Base-by-base conservation (phyloP, 495 filamentous ascomycete genomes). In the Lepraria neglecta region DNA sequence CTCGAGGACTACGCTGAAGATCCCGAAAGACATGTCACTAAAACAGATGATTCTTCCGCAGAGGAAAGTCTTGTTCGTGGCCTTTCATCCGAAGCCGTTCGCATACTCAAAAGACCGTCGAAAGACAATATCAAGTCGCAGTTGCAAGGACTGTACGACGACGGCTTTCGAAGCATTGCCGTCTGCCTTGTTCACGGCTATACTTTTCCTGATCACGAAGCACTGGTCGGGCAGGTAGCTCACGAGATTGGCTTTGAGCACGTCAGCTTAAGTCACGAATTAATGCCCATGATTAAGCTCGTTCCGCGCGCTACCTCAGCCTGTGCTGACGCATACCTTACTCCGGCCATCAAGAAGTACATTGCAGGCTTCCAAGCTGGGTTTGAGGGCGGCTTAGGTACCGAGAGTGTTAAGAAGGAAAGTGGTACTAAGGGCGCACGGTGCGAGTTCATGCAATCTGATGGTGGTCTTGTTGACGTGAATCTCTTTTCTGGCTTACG, bases 241-340 rank as follows among this genome's bases (percentile, higher is more conserved):
- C 71, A 74, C 52, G 69, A 75, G 35, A 62, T 78, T 76, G 74
- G 78, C 72, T 61, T 79, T 77, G 62, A 79, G 73, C n/a, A 77
- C 78, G 43, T 97, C 72, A 81, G 68, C 76, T n/a, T 78, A 68
- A 31, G 81, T 74, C 56, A 78, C 61, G 59, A 77, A 52, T 54
- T 82, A 31, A 95, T 96, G 84, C 94, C 94, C 30, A 98, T 97
- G 92, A 97, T 82, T 65, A 79, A 78, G 60, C 73, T 82, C 40
- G 79, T 82, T 31, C 87, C 92, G 30, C 78, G 94, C 58, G 92
- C 90, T 14, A 97, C 92, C 11, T 95, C 90, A 17, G 89, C 94
- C 11, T 95, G 91, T 31, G 94, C 92, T 6, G 94, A 98, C 76
- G 94, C 94, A 4, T 98, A 98, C 70, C 80, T 98, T 6, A 97